These are phyloP conservation scores for Penicillium roqueforti DNA, from an alignment of 495 filamentous ascomycete genomes.

Conservation along the genomic window DNA sequence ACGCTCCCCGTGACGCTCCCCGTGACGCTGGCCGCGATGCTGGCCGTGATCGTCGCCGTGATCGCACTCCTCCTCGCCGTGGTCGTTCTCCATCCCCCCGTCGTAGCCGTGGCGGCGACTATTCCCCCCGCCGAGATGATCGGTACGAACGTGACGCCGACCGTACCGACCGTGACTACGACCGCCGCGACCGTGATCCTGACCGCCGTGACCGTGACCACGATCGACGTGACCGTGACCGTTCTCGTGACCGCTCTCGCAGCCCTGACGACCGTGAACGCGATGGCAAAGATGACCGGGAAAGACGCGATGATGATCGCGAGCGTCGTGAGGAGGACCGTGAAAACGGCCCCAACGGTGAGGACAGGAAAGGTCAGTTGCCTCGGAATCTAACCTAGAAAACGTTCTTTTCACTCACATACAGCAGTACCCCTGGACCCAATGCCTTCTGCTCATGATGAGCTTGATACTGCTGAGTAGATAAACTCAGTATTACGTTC, in stretches of 20 bases:
- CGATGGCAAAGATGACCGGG: conserved; percentile 64
- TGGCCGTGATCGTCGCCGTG: conserved; percentile 68
- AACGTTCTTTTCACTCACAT: conserved; percentile 14
- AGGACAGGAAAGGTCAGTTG: conserved; percentile 83
- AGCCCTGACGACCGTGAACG: conserved; percentile 63
- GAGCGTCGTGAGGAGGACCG: conserved; percentile 51
- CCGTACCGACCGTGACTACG: conserved; percentile 66
- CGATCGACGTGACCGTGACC: conserved; percentile 56
- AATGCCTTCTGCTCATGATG: conserved; percentile 83
- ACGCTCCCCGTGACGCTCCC: conserved; percentile 55
- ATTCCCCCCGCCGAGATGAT: conserved; percentile 88
- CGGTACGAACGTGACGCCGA: conserved; percentile 68
- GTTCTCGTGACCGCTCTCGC: conserved; percentile 60
- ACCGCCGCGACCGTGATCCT: conserved; percentile 66
- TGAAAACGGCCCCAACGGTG: conserved; percentile 45
- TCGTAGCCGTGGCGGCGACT: conserved; percentile 71
- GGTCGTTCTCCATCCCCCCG: conserved; percentile 69
- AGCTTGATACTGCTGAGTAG: conserved; percentile 95
- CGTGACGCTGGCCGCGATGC: conserved; percentile 61
- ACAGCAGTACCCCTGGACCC: conserved; percentile 58
- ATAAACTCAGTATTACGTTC: conserved; percentile 22
- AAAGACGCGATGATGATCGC: conserved; percentile 63
- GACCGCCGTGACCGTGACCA: conserved; percentile 59
- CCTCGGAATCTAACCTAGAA: background rate
- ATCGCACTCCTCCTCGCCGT: conserved; percentile 77